phyloP scores from a whole-genome alignment of 106 monocot genomes.

The Platanthera guangdongensis region DNA sequence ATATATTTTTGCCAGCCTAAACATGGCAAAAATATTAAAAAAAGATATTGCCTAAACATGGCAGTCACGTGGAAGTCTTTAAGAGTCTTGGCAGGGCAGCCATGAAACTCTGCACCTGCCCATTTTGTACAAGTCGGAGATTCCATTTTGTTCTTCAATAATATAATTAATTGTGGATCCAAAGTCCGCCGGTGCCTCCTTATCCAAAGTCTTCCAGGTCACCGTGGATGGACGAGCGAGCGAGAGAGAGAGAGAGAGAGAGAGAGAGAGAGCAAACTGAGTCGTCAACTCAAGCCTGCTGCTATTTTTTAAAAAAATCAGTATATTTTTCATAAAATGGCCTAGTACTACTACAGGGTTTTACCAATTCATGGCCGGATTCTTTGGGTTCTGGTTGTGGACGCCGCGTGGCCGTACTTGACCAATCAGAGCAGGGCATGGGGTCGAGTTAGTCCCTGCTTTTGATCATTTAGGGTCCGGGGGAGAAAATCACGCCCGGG shows the following conservation, averaged over 20 bases:
- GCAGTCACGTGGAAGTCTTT: conserved; percentile 5
- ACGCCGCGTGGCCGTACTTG: too few species aligned
- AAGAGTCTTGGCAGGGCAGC: not conserved
- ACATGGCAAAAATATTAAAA: too few species aligned
- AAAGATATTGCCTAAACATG: not conserved
- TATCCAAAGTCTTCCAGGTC: not conserved
- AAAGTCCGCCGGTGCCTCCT: not conserved
- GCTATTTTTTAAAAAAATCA: too few species aligned
- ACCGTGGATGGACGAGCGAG: not conserved
- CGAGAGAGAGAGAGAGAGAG: not conserved
- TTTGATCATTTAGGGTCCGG: too few species aligned
- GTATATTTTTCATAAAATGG: too few species aligned
- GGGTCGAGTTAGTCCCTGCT: too few species aligned
- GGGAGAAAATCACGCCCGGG: too few species aligned
- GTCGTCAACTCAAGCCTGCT: not conserved
- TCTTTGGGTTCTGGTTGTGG: too few species aligned
- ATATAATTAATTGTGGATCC: not conserved
- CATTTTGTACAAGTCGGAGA: not conserved
- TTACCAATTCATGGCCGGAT: too few species aligned
- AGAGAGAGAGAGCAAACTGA: not conserved
- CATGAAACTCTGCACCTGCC: not conserved
- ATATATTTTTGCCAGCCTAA: too few species aligned
- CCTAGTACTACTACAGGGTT: too few species aligned
- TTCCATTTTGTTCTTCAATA: conserved; percentile 2
- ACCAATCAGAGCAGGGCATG: too few species aligned